Percentiles rank a stretch among this genome's conserved stretches.
These are phyloP conservation scores for Venturia effusa DNA, from an alignment of 2,329 filamentous ascomycete genomes.

Conservation along the genomic window DNA sequence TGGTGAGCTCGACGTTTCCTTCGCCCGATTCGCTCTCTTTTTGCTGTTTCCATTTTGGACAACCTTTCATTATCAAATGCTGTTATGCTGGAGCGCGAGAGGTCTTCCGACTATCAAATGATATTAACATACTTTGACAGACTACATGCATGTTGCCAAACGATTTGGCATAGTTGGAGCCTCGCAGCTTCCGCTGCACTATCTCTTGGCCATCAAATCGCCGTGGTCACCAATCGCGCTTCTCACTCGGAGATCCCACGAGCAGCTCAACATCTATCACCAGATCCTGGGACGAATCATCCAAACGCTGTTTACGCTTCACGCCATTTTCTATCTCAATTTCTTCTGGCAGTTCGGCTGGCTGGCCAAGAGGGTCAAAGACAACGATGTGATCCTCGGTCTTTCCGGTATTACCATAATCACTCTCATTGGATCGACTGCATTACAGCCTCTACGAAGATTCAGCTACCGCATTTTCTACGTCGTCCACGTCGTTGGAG, in stretches of 20 bases:
- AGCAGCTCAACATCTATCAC: constrained; percentile 45
- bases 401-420: constrained; percentile 36
- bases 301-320: constrained; percentile 38
- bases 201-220: constrained; percentile 43
- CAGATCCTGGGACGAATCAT: constrained; percentile 47
- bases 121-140: constrained; percentile 22
- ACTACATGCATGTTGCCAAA: constrained; percentile 54
- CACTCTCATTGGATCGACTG: constrained; percentile 36
- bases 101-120: too few species aligned
- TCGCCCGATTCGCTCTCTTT: not conserved
- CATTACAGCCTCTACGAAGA: constrained; percentile 35
- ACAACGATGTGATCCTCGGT: constrained; percentile 48
- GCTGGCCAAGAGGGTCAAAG: constrained; percentile 41
- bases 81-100: not conserved
- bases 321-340: constrained; percentile 44
- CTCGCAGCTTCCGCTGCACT: constrained; percentile 50
- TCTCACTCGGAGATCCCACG: constrained; percentile 43
- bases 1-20: constrained; percentile 30
- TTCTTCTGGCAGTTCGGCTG: constrained; percentile 44
- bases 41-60: not conserved
- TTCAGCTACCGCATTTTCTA: constrained; percentile 45
- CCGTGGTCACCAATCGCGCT: constrained; percentile 40
- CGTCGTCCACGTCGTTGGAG: constrained; percentile 42
- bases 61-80: too few species aligned
- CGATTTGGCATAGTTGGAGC: constrained; percentile 48